phyloP scores from a whole-genome alignment of 2,329 filamentous ascomycete species.

The Diaporthe sp. region DNA sequence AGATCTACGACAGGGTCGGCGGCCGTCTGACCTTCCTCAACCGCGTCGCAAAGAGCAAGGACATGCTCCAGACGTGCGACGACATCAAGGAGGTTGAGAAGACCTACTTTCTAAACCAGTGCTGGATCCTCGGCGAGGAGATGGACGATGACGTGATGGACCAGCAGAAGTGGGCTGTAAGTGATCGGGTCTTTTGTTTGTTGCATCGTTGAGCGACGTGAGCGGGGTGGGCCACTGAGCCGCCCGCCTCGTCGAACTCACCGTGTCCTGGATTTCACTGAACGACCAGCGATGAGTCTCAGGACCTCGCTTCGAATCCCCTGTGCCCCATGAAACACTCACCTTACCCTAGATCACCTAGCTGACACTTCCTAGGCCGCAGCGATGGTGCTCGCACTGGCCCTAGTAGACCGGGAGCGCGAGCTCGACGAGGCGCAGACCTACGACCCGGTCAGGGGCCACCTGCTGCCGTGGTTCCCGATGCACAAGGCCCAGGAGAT shows the following conservation, averaged over 20 bases:
- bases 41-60: conserved; percentile 83
- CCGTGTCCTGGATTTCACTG: too few species aligned
- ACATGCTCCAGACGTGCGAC: conserved; percentile 83
- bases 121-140: conserved; percentile 76
- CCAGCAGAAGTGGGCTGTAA: conserved; percentile 88
- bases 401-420: conserved; percentile 85
- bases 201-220: not conserved
- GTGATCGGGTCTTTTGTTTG: conserved; percentile 45
- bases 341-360: not conserved
- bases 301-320: too few species aligned
- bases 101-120: conserved; percentile 82
- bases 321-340: not conserved
- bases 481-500: conserved; percentile 88
- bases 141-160: conserved; percentile 78
- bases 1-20: conserved; percentile 88
- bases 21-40: conserved; percentile 90
- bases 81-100: conserved; percentile 75
- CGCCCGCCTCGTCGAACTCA: not conserved
- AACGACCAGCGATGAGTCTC: not conserved
- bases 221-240: not conserved
- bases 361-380: conserved; percentile 67
- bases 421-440: conserved; percentile 69
- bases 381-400: conserved; percentile 92
- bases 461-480: conserved; percentile 82
- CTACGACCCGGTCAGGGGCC: conserved; percentile 75